Percentiles rank a stretch among this genome's conserved stretches.
These are phyloP conservation scores for Helianthus annuus DNA, from an alignment of 129 eudicot species.

Conservation along the genomic window DNA sequence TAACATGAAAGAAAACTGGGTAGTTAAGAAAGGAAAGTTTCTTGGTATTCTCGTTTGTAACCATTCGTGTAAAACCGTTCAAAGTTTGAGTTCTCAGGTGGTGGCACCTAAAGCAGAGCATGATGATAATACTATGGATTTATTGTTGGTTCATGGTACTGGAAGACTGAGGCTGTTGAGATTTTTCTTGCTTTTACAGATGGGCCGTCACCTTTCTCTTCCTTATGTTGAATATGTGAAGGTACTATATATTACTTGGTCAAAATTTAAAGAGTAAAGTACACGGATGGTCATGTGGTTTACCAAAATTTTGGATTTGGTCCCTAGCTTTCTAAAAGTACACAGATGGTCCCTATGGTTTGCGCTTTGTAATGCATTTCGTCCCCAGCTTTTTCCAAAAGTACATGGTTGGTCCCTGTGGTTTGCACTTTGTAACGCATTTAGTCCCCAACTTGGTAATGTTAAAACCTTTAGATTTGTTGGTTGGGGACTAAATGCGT, in stretches of 20 bases:
- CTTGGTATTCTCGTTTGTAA: constrained; percentile 93
- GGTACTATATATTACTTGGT: constrained; percentile 46
- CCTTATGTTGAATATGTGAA: constrained; percentile 92
- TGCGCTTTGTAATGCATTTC: no score
- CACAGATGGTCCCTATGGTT: no score
- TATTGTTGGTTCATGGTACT: constrained; percentile 88
- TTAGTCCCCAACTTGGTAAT: no score
- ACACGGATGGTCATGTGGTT: no score
- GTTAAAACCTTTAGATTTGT: no score
- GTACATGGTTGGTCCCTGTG: no score
- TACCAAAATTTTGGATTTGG: no score
- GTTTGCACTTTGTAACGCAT: no score
- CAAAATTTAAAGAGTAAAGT: background rate
- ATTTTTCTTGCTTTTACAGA: constrained; percentile 74
- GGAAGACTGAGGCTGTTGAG: constrained; percentile 79
- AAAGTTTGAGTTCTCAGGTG: constrained; percentile 96
- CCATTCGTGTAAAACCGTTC: constrained; percentile 96
- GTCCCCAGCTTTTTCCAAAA: no score
- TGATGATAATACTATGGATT: constrained; percentile 84
- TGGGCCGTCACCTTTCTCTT: constrained; percentile 87
- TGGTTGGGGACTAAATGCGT: no score
- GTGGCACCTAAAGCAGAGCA: constrained; percentile 98
- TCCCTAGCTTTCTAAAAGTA: no score
- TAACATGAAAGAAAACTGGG: constrained; percentile 68
- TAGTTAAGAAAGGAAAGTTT: constrained; percentile 73